A percentile compares a stretch with the other conserved stretches of the same genome.
These are phyloP conservation scores for Ophiorrhiza pumila DNA, from an alignment of 257 asterid species.

Conservation along the genomic window DNA sequence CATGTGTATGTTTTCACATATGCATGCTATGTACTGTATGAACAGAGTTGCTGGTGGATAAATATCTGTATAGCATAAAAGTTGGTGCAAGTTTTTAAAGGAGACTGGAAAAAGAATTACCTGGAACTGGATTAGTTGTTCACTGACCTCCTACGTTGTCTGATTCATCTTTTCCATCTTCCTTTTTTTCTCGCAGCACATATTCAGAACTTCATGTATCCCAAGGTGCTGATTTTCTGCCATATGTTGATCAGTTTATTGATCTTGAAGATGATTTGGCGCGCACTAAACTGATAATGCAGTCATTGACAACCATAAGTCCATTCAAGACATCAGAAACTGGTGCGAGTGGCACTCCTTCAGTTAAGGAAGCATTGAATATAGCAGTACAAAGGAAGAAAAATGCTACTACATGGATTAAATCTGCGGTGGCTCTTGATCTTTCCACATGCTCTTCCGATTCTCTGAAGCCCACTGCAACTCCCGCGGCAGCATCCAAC, in stretches of 20 bases:
- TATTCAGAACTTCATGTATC: constrained; percentile 48
- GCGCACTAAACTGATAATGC: constrained; percentile 47
- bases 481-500: constrained; percentile 15
- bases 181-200: constrained; percentile 39
- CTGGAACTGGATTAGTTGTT: not conserved
- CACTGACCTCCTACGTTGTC: not conserved
- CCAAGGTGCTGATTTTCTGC: constrained; percentile 54
- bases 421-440: constrained; percentile 60
- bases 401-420: constrained; percentile 57
- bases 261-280: constrained; percentile 49
- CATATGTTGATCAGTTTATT: constrained; percentile 46
- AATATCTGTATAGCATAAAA: not conserved
- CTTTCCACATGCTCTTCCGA: constrained; percentile 38
- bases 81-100: not conserved
- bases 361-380: constrained; percentile 40
- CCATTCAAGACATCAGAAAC: constrained; percentile 40
- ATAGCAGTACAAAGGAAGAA: constrained; percentile 52
- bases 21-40: not conserved
- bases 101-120: not conserved
- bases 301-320: constrained; percentile 43
- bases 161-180: constrained; percentile 5
- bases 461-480: constrained; percentile 16
- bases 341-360: constrained; percentile 25
- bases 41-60: not conserved
- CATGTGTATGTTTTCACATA: not conserved